These are phyloP conservation scores for Glycyrrhiza uralensis DNA, from an alignment of 306 rosid species.

Conservation along the genomic window DNA sequence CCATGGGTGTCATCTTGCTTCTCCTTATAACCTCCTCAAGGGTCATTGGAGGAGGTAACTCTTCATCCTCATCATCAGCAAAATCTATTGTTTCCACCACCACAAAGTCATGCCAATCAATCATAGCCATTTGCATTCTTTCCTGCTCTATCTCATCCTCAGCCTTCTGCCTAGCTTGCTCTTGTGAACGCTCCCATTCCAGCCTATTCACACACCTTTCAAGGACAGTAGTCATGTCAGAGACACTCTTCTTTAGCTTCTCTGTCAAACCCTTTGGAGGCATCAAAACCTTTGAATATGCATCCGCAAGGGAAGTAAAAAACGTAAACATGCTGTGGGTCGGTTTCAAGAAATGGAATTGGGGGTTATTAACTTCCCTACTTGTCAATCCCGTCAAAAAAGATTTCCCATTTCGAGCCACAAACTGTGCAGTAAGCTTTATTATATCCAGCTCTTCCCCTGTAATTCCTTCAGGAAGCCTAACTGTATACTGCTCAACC, in stretches of 20 bases:
- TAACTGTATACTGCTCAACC: conserved; percentile 84
- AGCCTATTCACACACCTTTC: conserved; percentile 86
- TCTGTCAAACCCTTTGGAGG: conserved; percentile 82
- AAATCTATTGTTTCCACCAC: conserved; percentile 93
- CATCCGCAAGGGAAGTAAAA: conserved; percentile 93
- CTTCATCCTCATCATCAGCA: conserved; percentile 96
- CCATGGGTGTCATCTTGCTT: conserved; percentile 68
- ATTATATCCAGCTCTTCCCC: conserved; percentile 94
- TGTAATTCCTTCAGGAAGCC: conserved; percentile 95
- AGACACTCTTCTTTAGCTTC: conserved; percentile 71
- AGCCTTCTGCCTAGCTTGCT: conserved; percentile 94
- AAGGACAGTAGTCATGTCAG: conserved; percentile 88
- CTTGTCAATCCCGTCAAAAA: conserved; percentile 90
- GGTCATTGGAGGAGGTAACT: conserved; percentile 90
- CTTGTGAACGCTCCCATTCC: conserved; percentile 94
- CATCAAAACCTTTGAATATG: conserved; percentile 90
- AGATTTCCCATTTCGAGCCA: conserved; percentile 89
- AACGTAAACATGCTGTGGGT: conserved; percentile 95
- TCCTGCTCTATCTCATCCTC: conserved; percentile 96
- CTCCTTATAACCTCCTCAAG: conserved; percentile 93
- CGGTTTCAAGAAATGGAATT: conserved; percentile 93
- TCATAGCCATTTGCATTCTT: conserved; percentile 92
- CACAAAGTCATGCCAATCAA: conserved; percentile 99
- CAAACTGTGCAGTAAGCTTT: conserved; percentile 95
- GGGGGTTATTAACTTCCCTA: conserved; percentile 85